A percentile compares a stretch with the other conserved stretches of the same genome.
These are phyloP conservation scores for Cladosporium sp. DNA, from an alignment of 2,329 filamentous ascomycete species.

Conservation along the genomic window DNA sequence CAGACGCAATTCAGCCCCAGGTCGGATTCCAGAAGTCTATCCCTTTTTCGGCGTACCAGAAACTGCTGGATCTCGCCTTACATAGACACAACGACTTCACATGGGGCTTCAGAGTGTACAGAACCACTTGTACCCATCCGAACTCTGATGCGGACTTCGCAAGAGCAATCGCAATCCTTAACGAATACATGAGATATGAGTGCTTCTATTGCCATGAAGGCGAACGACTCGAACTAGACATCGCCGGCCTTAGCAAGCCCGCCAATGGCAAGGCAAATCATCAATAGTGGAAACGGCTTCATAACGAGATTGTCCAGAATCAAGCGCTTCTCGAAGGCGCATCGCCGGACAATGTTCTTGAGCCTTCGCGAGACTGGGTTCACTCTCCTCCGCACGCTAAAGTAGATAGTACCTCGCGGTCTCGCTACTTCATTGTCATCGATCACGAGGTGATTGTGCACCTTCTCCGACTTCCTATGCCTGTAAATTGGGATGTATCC, in stretches of 20 bases:
- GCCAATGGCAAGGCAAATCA: not conserved
- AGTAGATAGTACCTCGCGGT: not conserved
- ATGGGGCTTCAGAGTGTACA: constrained; percentile 5
- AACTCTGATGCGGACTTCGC: not conserved
- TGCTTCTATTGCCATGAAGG: not conserved
- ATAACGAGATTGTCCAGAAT: not conserved
- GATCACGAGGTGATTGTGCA: constrained; percentile 4
- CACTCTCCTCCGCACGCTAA: constrained; percentile 1
- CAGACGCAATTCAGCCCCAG: no score
- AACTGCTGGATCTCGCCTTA: no score
- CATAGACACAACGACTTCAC: not conserved
- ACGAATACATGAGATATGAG: not conserved
- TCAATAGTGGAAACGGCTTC: not conserved
- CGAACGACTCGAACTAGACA: not conserved
- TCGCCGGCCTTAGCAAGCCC: no score
- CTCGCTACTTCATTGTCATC: not conserved
- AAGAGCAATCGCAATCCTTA: not conserved
- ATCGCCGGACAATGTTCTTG: not conserved
- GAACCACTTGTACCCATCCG: not conserved
- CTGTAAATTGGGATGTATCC: not conserved
- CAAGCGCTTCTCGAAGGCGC: not conserved
- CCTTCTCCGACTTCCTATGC: constrained; percentile 1
- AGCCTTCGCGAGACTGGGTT: not conserved
- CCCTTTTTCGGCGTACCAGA: no score
- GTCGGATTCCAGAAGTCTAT: no score